Conservation (phyloP, 441 rosid species). For the Pelargonium fulgidum region DNA sequence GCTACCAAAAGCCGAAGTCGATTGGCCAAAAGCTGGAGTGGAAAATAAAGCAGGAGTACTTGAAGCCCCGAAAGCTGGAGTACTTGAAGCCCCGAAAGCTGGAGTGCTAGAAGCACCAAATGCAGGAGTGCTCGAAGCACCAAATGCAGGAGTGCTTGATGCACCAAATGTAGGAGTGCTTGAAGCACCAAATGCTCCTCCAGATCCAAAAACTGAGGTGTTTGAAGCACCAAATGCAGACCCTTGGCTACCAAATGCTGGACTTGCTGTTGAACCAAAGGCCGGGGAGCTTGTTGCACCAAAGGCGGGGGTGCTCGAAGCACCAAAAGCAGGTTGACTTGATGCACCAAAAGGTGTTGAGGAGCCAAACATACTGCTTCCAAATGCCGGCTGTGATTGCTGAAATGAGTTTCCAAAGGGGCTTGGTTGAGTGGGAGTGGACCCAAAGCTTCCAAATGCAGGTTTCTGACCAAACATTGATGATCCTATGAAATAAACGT, state of each 20-base stretch:
- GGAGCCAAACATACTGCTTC: constrained; percentile 59
- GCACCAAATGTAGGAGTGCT: constrained; percentile 38
- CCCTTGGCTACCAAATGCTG: constrained; percentile 62
- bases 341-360: constrained; percentile 36
- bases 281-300: constrained; percentile 28
- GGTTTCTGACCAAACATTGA: constrained; percentile 64
- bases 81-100: constrained; percentile 38
- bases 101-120: constrained; percentile 40
- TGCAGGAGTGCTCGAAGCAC: constrained; percentile 6
- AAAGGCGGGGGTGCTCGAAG: constrained; percentile 30
- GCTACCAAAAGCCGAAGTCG: constrained; percentile 56
- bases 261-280: constrained; percentile 42
- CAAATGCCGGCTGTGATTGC: constrained; percentile 82
- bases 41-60: no score
- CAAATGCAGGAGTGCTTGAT: constrained; percentile 23
- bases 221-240: constrained; percentile 58
- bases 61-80: constrained; percentile 18
- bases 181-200: constrained; percentile 38
- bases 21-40: constrained; percentile 64
- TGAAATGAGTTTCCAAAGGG: constrained; percentile 74
- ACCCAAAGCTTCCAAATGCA: constrained; percentile 65
- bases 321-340: constrained; percentile 21
- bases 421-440: constrained; percentile 53
- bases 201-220: constrained; percentile 27
- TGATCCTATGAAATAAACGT: constrained; percentile 30